Evolutionary conservation across 495 filamentous ascomycete genomes (phyloP).

Genomic region (Daldinia loculata): DNA sequence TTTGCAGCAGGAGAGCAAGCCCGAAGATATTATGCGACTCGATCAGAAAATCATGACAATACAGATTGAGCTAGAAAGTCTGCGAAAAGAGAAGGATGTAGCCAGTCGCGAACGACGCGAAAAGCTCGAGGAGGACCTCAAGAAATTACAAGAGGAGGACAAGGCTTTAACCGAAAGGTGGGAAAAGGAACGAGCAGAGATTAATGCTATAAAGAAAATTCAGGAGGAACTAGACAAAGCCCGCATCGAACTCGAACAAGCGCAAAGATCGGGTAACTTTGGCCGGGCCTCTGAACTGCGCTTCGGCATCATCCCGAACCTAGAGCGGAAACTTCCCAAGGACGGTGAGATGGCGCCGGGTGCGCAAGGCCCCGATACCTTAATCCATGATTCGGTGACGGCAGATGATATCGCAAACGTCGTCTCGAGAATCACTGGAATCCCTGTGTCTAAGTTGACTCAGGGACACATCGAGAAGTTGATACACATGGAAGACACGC

Average conservation of each 20-base stretch:
- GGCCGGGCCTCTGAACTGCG: constrained; percentile 84
- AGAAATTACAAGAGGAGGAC: constrained; percentile 75
- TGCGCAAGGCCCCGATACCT: constrained; percentile 57
- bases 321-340: constrained; percentile 81
- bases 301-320: constrained; percentile 82
- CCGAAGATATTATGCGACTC: constrained; percentile 87
- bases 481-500: constrained; percentile 91
- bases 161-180: constrained; percentile 75
- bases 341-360: constrained; percentile 65
- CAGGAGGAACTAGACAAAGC: constrained; percentile 87
- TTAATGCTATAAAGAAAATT: constrained; percentile 82
- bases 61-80: constrained; percentile 94
- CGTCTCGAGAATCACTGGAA: constrained; percentile 89
- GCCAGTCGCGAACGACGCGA: constrained; percentile 87
- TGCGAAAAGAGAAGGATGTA: constrained; percentile 92
- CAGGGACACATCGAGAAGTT: constrained; percentile 91
- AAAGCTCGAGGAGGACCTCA: constrained; percentile 78
- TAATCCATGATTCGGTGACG: constrained; percentile 92
- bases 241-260: constrained; percentile 83
- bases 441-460: constrained; percentile 89
- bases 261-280: constrained; percentile 91
- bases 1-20: constrained; percentile 95
- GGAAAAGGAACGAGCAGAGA: constrained; percentile 88
- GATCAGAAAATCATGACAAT: constrained; percentile 97
- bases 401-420: constrained; percentile 93